Base-by-base conservation (phyloP, 306 rosid species). In the Rosa multiflora region DNA sequence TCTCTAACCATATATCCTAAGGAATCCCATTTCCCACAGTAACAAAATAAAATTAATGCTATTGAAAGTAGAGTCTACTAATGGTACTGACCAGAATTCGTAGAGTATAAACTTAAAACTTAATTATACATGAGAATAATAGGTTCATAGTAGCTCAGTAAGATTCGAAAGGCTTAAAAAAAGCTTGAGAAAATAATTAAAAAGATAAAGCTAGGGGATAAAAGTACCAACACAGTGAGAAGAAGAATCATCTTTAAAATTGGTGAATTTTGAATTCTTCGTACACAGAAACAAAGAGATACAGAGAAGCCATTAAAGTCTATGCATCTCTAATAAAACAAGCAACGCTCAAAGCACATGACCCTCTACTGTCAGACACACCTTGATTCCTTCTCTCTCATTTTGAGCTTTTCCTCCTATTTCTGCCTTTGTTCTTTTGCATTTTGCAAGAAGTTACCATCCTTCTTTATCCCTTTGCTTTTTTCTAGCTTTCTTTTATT, bases 371-470 rank as follows among this genome's bases (percentile, higher is more conserved):
- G 91, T 89, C 89, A 88, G 92, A 84, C 89, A 78, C 86, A 64
- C 46, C 81, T 81, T 88, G 97, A 94, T 92, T 95, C 99, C 88
- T 86, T 66, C 86, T 82, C 88, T 81, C 83, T 52, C 82, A 52
- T 77, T 53, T 78, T 82, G 79, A 78, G 78, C 84, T 84, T 78
- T 72, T 79, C 76, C 26, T 17, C 46, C 26, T 1, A 3, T 39
- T 40, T 88, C 82, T 67, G 82, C 91, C 88, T 84, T 90, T 87
- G 84, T 89, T 94, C 89, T 89, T 88, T 88, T 89, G 91, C 81
- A 88, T 89, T 88, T 88, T 89, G 91, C 81, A 88, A 94, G 98
- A 95, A 95, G 93, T 91, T 91, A 92, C 94, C 83, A 80, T 88
- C 89, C 84, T 81, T 86, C 89, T 93, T 93, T 92, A 88, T 91